These are phyloP conservation scores for Peronosclerospora sorghi DNA, from an alignment of 352 stramenopile species.

Conservation along the genomic window DNA sequence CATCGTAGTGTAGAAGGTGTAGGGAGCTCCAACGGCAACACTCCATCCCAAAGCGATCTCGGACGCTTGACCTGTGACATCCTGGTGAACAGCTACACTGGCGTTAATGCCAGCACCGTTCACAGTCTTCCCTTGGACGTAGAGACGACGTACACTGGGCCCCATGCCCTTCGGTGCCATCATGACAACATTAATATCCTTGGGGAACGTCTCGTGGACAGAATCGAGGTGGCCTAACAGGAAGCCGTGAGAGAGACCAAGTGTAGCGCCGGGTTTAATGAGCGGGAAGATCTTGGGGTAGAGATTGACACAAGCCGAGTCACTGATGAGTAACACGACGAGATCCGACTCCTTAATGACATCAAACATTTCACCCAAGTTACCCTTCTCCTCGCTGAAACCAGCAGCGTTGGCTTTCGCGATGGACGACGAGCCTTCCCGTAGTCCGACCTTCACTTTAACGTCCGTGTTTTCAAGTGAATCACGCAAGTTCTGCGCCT, in stretches of 20 bases:
- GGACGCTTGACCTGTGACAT: constrained; percentile 87
- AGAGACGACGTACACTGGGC: constrained; percentile 91
- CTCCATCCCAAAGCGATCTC: constrained; percentile 95
- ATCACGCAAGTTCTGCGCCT: constrained; percentile 95
- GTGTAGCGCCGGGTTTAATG: constrained; percentile 91
- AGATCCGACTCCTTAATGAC: constrained; percentile 95
- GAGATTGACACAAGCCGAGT: constrained; percentile 90
- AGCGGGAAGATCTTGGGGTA: constrained; percentile 96
- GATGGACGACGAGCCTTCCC: constrained; percentile 64
- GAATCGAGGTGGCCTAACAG: constrained; percentile 94
- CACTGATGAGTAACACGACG: constrained; percentile 95
- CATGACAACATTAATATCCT: constrained; percentile 97
- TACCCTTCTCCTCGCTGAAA: constrained; percentile 89
- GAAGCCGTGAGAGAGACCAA: constrained; percentile 96
- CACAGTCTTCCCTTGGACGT: constrained; percentile 97
- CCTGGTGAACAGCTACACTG: constrained; percentile 93
- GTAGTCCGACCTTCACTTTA: constrained; percentile 85
- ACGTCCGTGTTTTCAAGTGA: constrained; percentile 81
- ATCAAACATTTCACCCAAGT: constrained; percentile 93
- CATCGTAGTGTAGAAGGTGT: constrained; percentile 96
- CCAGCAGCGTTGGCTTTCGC: constrained; percentile 81
- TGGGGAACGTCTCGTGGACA: constrained; percentile 91
- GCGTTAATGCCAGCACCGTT: constrained; percentile 97
- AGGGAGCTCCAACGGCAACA: constrained; percentile 93
- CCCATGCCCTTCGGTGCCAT: constrained; percentile 98